Conservation (phyloP, 2,329 filamentous ascomycete species). For the Fusarium compactum region DNA sequence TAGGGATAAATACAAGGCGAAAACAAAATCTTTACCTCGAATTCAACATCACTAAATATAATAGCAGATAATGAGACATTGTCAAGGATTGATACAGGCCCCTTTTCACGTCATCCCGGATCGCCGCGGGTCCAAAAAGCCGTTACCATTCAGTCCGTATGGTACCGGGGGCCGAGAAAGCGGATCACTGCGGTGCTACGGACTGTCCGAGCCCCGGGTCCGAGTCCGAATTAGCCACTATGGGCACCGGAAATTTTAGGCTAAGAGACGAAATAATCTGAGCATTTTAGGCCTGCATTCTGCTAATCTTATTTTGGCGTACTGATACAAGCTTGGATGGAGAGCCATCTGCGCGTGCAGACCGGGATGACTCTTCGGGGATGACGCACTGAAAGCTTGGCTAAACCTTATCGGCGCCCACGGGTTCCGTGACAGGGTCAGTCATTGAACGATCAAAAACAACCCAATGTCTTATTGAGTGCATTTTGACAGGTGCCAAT, state of each 20-base stretch:
- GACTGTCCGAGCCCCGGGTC: conserved; percentile 13
- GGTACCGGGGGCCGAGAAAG: conserved; percentile 10
- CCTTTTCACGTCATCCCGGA: neutral
- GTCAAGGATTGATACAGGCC: too few relatives aligned
- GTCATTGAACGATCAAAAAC: too few relatives aligned
- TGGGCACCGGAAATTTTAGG: too few relatives aligned
- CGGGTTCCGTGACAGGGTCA: neutral
- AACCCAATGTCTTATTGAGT: too few relatives aligned
- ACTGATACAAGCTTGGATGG: neutral
- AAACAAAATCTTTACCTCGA: accelerated
- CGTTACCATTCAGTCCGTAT: neutral
- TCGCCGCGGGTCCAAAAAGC: neutral
- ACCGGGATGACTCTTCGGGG: too few relatives aligned
- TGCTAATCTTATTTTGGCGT: too few relatives aligned
- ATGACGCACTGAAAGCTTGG: neutral
- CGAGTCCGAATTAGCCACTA: neutral
- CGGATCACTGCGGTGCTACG: conserved; percentile 9
- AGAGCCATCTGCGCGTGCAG: neutral
- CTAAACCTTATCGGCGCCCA: neutral
- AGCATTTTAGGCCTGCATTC: neutral
- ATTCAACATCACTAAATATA: neutral
- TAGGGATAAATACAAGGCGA: neutral
- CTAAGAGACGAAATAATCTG: neutral
- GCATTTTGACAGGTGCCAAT: too few relatives aligned
- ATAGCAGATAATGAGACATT: neutral